phyloP scores from a whole-genome alignment of 2,329 filamentous ascomycete species.

The Colletotrichum nymphaeae region DNA sequence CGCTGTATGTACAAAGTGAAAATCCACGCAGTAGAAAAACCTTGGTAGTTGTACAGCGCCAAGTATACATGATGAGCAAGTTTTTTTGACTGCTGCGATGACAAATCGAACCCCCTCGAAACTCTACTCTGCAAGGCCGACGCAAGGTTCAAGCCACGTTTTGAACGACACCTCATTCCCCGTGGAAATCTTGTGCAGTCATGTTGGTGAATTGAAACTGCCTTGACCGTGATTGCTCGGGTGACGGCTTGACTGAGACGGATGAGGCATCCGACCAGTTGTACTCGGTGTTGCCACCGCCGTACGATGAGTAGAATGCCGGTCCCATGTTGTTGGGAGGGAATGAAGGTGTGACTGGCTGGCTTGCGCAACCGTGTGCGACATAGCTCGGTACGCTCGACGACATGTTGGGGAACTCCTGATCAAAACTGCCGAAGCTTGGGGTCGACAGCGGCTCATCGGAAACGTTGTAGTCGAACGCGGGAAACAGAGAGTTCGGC shows the following conservation, averaged over 20 bases:
- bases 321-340: slow-evolving; percentile 54
- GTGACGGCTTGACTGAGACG: slow-evolving; percentile 46
- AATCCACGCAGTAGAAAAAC: neutral
- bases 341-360: slow-evolving; percentile 62
- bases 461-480: slow-evolving; percentile 50
- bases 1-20: slow-evolving; percentile 18
- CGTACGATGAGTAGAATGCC: slow-evolving; percentile 49
- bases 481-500: slow-evolving; percentile 52
- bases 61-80: neutral
- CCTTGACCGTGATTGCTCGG: slow-evolving; percentile 41
- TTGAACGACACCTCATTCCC: slow-evolving; percentile 10
- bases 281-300: slow-evolving; percentile 57
- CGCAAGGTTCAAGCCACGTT: neutral
- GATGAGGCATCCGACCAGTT: slow-evolving; percentile 60
- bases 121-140: neutral
- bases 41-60: slow-evolving; percentile 23
- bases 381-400: slow-evolving; percentile 58
- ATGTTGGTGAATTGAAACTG: slow-evolving; percentile 51
- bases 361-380: slow-evolving; percentile 52
- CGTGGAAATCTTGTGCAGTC: slow-evolving; percentile 41
- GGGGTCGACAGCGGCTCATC: slow-evolving; percentile 64
- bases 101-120: neutral
- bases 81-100: neutral
- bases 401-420: slow-evolving; percentile 52
- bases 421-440: slow-evolving; percentile 55